These are phyloP conservation scores for Emergomyces africanus DNA, from an alignment of 2,329 filamentous ascomycete species.

Conservation along the genomic window DNA sequence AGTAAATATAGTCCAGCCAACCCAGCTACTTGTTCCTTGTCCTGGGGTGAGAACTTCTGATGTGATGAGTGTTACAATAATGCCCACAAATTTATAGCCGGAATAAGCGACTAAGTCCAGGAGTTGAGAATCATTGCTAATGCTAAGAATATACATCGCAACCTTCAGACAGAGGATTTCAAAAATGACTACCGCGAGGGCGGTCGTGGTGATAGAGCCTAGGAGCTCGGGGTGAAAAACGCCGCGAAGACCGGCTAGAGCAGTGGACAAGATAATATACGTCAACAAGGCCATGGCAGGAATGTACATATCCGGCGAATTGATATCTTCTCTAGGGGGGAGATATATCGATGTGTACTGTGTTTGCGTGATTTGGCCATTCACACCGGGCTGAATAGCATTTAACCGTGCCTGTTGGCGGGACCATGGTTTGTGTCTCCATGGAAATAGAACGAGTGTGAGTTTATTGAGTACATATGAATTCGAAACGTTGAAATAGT, in stretches of 20 bases:
- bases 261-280: constrained; percentile 85
- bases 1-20: constrained; percentile 75
- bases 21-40: constrained; percentile 72
- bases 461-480: constrained; percentile 91
- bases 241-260: constrained; percentile 78
- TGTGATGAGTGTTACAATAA: constrained; percentile 75
- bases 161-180: constrained; percentile 87
- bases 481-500: constrained; percentile 99
- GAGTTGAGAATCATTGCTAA: constrained; percentile 86
- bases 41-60: constrained; percentile 67
- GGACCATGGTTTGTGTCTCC: constrained; percentile 96
- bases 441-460: constrained; percentile 86
- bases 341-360: constrained; percentile 52
- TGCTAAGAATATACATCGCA: constrained; percentile 84
- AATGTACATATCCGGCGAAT: constrained; percentile 99
- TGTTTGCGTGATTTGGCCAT: constrained; percentile 51
- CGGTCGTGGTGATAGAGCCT: constrained; percentile 75
- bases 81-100: constrained; percentile 97
- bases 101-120: constrained; percentile 92
- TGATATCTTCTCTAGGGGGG: constrained; percentile 86
- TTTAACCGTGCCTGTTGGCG: constrained; percentile 58
- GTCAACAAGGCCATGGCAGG: constrained; percentile 96
- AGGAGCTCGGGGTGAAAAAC: constrained; percentile 90
- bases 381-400: constrained; percentile 28
- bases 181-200: constrained; percentile 67